Percentiles rank a stretch among this genome's conserved stretches.
Conservation (phyloP, 208 protist species). For the Hexamita inflata region DNA sequence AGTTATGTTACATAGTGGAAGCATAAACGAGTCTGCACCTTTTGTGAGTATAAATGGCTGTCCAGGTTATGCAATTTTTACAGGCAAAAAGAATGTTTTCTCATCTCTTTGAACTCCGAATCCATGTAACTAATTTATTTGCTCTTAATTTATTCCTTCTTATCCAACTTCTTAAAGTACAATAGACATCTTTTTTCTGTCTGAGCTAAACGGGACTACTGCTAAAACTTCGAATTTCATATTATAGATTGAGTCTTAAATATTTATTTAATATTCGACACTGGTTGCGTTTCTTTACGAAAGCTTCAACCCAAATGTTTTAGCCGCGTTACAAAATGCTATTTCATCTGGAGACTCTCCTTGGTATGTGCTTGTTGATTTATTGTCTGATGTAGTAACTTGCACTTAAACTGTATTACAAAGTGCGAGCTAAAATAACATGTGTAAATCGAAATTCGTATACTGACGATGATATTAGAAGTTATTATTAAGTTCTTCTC, state of each 20-base stretch:
- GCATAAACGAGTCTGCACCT: not conserved
- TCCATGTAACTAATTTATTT: too few species aligned
- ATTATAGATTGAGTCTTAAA: not conserved
- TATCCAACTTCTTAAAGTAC: not conserved
- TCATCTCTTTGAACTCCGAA: not conserved
- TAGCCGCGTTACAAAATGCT: conserved; percentile 73
- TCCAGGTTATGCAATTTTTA: not conserved
- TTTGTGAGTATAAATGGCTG: not conserved
- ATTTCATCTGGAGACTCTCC: conserved; percentile 69
- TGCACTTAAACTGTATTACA: too few species aligned
- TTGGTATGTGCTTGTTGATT: conserved; percentile 36
- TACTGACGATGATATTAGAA: too few species aligned
- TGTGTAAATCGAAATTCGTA: too few species aligned
- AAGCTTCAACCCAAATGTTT: conserved; percentile 51
- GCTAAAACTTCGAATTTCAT: not conserved
- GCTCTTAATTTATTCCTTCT: too few species aligned
- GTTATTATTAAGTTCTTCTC: too few species aligned
- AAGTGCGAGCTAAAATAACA: too few species aligned
- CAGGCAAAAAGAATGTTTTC: not conserved
- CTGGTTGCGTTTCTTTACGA: not conserved
- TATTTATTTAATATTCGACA: not conserved
- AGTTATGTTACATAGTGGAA: too few species aligned
- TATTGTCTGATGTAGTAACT: too few species aligned
- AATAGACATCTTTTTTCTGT: not conserved
- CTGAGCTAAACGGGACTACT: not conserved